Evolutionary conservation across 1,284 basidiomycete species (phyloP), one percentile per base, ranked within the genome.

Genomic region (Ganoderma lingzhi): DNA sequence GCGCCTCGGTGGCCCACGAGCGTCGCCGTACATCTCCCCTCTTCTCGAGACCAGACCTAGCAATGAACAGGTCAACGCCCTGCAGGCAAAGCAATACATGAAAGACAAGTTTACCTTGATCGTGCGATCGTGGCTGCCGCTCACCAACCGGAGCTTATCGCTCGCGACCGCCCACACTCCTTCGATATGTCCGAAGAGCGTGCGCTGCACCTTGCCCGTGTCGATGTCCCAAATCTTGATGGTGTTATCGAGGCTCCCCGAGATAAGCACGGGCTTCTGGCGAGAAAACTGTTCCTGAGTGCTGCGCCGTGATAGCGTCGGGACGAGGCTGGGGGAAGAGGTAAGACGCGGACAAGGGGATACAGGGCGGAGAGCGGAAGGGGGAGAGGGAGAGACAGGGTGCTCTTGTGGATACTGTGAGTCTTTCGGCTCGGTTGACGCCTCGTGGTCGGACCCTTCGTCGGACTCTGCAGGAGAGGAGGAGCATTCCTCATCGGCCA

Each of bases 141-240:
- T 96, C 15, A 96, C 96, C 64, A 99, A 86, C 64, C 98, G 87
- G 75, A 99, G 85, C 78, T 96, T 95, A 81, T 99, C 96, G 71
- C 93, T 92, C 62, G 95, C 96, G 41, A 99, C 92, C 15, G 91
- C 90, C 97, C 97, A 99, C 9, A 99, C 96, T 66, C 98, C 98
- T 78, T 98, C 96, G 73, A 96, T 95, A 79, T 98, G 96, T 0
- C 97, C 98, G 79, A 99, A 99, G 68, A 98, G 86, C 42, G 98
- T 99, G 75, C 89, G 86, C 62, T 90, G 84, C 60, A 92, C 89
- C 74, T 92, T 90, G 35, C 93, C 96, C 1, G 90, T 90, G 74
- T 97, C 95, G 55, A 99, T 90, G 78, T 99, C 96, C 98, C 98
- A 99, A 19, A 97, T 78, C 80, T 96, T 96, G 82, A 99, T 92